Conservation (phyloP, 2,329 filamentous ascomycete genomes). For the Trichophyton simii region DNA sequence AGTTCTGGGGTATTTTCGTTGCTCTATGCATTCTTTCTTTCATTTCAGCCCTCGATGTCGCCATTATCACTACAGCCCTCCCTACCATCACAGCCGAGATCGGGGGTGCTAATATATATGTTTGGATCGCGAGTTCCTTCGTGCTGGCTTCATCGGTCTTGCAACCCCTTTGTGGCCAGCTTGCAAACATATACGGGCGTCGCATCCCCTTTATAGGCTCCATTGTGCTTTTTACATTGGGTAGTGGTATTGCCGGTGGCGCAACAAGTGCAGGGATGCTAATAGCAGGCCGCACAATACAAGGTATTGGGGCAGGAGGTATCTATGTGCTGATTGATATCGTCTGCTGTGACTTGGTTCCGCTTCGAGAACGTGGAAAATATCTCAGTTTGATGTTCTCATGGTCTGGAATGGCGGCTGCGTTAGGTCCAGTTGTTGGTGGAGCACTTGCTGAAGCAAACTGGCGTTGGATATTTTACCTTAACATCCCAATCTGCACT, state of each 20-base stretch:
- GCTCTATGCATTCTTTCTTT: conserved; percentile 11
- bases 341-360: conserved; percentile 41
- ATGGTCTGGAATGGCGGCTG: conserved; percentile 37
- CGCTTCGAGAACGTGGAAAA: conserved; percentile 28
- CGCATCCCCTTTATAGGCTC: conserved; percentile 30
- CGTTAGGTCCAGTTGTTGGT: conserved; percentile 17
- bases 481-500: conserved; percentile 17
- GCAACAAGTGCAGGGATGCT: conserved; percentile 33
- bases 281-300: conserved; percentile 37
- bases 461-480: conserved; percentile 22
- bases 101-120: conserved; percentile 19
- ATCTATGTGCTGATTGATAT: conserved; percentile 38
- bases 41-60: conserved; percentile 25
- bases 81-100: conserved; percentile 26
- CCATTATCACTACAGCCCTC: conserved; percentile 29
- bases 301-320: conserved; percentile 40
- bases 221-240: conserved; percentile 37
- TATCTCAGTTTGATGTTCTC: conserved; percentile 5
- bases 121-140: conserved; percentile 24
- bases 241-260: conserved; percentile 41
- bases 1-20: conserved; percentile 4
- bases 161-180: conserved; percentile 40
- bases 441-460: conserved; percentile 17
- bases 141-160: conserved; percentile 14
- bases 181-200: conserved; percentile 41